These are phyloP conservation scores for Solanum boliviense DNA, from an alignment of 257 asterid species.

Conservation along the genomic window DNA sequence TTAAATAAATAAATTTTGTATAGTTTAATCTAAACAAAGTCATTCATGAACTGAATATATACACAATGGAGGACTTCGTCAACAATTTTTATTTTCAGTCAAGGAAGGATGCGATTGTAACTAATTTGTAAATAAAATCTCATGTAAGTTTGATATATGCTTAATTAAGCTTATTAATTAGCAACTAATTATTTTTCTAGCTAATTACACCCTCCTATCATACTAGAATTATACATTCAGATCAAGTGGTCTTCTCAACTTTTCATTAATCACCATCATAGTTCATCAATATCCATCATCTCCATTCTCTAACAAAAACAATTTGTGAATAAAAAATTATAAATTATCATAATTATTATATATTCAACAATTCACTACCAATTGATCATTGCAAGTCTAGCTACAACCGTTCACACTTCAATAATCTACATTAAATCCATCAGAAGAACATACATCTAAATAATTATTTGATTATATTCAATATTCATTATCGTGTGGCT, in stretches of 20 bases:
- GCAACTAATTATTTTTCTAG: not conserved
- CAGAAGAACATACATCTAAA: not conserved
- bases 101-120: not conserved
- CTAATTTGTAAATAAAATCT: not conserved
- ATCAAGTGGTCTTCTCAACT: not conserved
- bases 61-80: not conserved
- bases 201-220: not conserved
- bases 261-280: not conserved
- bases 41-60: no score
- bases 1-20: no score
- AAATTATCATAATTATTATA: not conserved
- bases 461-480: not conserved
- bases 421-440: not conserved
- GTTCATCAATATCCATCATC: not conserved
- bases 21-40: not conserved
- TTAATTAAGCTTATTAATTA: not conserved
- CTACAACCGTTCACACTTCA: not conserved
- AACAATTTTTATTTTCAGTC: no score
- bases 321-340: not conserved
- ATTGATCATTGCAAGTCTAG: not conserved
- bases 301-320: not conserved
- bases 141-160: not conserved
- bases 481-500: not conserved
- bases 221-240: not conserved
- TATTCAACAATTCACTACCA: not conserved